Base-by-base conservation (phyloP, 805 yeast species). In the Clavispora phyllophila region DNA sequence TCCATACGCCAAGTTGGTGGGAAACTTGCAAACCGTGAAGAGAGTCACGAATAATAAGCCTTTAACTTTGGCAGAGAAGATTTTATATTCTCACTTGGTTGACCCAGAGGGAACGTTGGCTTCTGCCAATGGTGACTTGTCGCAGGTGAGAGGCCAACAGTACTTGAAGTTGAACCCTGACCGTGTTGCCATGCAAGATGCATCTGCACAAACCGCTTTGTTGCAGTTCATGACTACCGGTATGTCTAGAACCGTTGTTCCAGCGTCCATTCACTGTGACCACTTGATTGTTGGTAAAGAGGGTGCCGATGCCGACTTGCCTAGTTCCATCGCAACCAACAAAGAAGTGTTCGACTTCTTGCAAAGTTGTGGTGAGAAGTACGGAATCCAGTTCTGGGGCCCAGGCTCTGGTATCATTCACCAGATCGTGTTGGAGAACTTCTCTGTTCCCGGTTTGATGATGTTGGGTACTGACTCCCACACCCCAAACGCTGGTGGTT, bases 161-260 rank as follows among this genome's bases (percentile, higher is more conserved):
- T 93, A 93, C 69, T 77, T 93, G 64, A 93, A 93, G 73, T 77
- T 93, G 57, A 81, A 86, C 63, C 99, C 99, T 19, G 99, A 93
- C 63, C 81, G 99, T 64, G 98, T 93, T 37, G 99, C 99, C 22
- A 91, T 95, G 95, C 99, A 93, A 74, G 99, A 93, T 75, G 99
- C 99, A n/a, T 87, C 96, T 25, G 99, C 99, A 15, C 99, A 93
- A 70, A 93, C 91, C 87, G 99, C 99, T n/a, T 74, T 93, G 54
- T 73, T 93, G 56, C 99, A 93, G 70, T 93, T 93, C 72, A 93
- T 93, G 96, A 88, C 97, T 41, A 91, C 96, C 51, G 95, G 96
- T 28, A 79, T 91, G 79, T 73, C 84, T 39, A 66, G 79, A 28
- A 91, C 96, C 15, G 85, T 86, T 6, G 96, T 95, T 8, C 99